Conservation (phyloP, 2,329 filamentous ascomycete genomes). For the Clarireedia sp. region DNA sequence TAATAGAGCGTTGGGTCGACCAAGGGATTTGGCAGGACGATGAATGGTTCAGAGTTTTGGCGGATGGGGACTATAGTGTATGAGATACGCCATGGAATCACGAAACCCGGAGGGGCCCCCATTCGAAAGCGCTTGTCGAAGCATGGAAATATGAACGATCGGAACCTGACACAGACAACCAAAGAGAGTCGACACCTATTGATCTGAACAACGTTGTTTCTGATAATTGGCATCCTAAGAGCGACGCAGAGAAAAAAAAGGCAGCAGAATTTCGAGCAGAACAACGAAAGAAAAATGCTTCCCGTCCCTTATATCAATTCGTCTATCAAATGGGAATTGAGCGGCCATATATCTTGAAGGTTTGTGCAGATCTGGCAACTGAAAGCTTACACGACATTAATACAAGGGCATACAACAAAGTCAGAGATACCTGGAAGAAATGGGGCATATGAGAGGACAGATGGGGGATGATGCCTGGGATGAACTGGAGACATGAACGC, state of each 20-base stretch:
- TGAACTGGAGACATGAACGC: conserved; percentile 29
- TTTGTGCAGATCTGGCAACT: conserved; percentile 17
- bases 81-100: conserved; percentile 11
- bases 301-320: conserved; percentile 26
- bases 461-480: conserved; percentile 28
- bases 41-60: too few species aligned
- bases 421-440: conserved; percentile 27
- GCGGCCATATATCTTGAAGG: conserved; percentile 25
- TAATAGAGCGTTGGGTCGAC: conserved; percentile 25
- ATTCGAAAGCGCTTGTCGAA: conserved; percentile 5
- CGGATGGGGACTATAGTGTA: conserved; percentile 7
- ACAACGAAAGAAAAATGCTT: conserved; percentile 18
- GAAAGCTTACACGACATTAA: conserved; percentile 21
- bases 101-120: conserved; percentile 9
- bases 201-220: conserved; percentile 1
- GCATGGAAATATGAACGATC: background rate
- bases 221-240: conserved; percentile 7
- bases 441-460: conserved; percentile 26
- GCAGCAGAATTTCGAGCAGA: conserved; percentile 12
- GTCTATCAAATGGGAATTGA: conserved; percentile 22
- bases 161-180: conserved; percentile 12
- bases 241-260: conserved; percentile 10
- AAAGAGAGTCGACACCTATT: conserved; percentile 4
- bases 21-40: conserved; percentile 21
- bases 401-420: conserved; percentile 25